Evolutionary conservation across 2,329 filamentous ascomycete genomes (phyloP).

Genomic region (Fusarium pseudocircinatum): DNA sequence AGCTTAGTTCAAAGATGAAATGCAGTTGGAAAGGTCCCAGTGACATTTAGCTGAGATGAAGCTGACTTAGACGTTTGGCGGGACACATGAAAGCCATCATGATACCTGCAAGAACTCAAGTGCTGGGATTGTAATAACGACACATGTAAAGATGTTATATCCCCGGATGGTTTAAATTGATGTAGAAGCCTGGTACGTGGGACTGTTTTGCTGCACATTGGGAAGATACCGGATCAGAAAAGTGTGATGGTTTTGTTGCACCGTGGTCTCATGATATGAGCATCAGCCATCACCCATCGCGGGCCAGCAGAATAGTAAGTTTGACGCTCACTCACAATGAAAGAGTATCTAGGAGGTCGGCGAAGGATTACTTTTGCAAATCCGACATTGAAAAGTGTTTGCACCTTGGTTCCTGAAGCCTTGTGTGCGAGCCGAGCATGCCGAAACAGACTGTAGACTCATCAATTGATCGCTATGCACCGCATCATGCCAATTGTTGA

Average conservation of each 20-base stretch:
- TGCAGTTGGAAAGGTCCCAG: accelerated
- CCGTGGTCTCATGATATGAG: neutral
- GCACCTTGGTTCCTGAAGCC: neutral
- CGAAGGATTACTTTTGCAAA: accelerated
- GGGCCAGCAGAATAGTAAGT: too few species aligned
- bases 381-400: neutral
- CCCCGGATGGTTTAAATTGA: accelerated
- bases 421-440: neutral
- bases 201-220: accelerated
- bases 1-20: neutral
- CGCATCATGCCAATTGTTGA: neutral
- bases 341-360: accelerated
- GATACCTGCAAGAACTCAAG: neutral
- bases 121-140: accelerated
- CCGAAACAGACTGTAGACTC: neutral
- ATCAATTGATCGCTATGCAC: neutral
- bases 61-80: too few species aligned
- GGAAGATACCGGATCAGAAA: neutral
- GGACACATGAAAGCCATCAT: neutral
- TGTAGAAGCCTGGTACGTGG: accelerated
- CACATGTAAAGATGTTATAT: accelerated
- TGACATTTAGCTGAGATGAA: neutral
- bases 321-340: accelerated
- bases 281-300: neutral
- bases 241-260: too few species aligned